These are phyloP conservation scores for Dryas integrifolia DNA, from an alignment of 331 rosid genomes.

Conservation along the genomic window DNA sequence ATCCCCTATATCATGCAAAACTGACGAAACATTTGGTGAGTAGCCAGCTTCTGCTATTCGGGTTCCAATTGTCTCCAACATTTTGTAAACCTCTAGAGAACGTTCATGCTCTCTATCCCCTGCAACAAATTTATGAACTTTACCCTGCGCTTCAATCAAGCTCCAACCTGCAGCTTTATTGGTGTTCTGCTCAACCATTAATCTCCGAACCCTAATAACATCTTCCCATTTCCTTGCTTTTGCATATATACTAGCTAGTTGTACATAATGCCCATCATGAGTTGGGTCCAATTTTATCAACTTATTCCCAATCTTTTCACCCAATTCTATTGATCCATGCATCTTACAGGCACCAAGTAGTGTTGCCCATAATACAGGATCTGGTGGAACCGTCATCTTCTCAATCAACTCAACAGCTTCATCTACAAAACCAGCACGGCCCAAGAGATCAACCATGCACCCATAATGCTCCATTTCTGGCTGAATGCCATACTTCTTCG, in stretches of 20 bases:
- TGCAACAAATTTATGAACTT: slow-evolving; percentile 64
- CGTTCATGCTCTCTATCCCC: slow-evolving; percentile 63
- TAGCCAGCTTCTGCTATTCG: slow-evolving; percentile 51
- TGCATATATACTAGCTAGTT: slow-evolving; percentile 65
- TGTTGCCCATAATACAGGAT: slow-evolving; percentile 70
- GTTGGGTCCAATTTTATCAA: slow-evolving; percentile 65
- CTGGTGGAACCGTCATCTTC: slow-evolving; percentile 46
- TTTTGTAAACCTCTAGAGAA: slow-evolving; percentile 43
- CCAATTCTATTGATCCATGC: slow-evolving; percentile 60
- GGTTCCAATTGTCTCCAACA: slow-evolving; percentile 50
- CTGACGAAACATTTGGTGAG: slow-evolving; percentile 37
- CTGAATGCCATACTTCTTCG: slow-evolving; percentile 44
- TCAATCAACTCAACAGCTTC: slow-evolving; percentile 59
- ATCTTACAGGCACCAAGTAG: slow-evolving; percentile 66
- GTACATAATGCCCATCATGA: slow-evolving; percentile 74
- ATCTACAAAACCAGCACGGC: slow-evolving; percentile 56
- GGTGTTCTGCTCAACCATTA: slow-evolving; percentile 47
- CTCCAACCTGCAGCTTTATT: slow-evolving; percentile 69
- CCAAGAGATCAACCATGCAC: slow-evolving; percentile 79
- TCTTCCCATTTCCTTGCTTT: slow-evolving; percentile 82
- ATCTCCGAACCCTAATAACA: slow-evolving; percentile 58
- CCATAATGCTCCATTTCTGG: slow-evolving; percentile 88
- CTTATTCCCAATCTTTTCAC: slow-evolving; percentile 63
- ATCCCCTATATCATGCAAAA: slow-evolving; percentile 47
- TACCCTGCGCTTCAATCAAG: slow-evolving; percentile 60